Evolutionary conservation across 164 flowering plant species (phyloP).

Genomic region (Sextonia rubra): DNA sequence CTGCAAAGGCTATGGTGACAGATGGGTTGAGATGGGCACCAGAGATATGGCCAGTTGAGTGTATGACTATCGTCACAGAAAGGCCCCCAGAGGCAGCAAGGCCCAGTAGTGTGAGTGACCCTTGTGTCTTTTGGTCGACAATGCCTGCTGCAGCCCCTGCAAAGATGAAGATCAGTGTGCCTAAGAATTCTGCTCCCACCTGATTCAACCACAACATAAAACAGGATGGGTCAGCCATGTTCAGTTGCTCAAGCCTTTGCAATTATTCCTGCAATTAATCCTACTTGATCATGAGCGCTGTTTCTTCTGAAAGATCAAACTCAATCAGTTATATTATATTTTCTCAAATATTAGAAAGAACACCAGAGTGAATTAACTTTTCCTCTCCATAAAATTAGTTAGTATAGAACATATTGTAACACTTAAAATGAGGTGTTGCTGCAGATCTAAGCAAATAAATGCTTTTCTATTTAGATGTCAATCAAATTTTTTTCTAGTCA

Average conservation of each 20-base stretch:
- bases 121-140: slow-evolving; percentile 70
- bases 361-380: neutral
- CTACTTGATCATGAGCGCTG: neutral
- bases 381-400: no score
- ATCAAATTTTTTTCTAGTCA: neutral
- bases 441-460: neutral
- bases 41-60: slow-evolving; percentile 80
- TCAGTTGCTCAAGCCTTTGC: neutral
- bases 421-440: neutral
- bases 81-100: slow-evolving; percentile 61
- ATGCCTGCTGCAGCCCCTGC: slow-evolving; percentile 74
- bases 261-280: neutral
- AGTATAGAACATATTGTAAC: neutral
- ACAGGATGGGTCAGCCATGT: neutral
- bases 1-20: slow-evolving; percentile 75
- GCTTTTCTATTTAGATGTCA: neutral
- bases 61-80: slow-evolving; percentile 75
- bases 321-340: no score
- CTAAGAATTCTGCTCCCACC: slow-evolving; percentile 91
- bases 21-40: slow-evolving; percentile 90
- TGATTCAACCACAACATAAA: slow-evolving; percentile 14
- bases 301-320: neutral
- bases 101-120: slow-evolving; percentile 60
- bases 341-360: no score
- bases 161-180: slow-evolving; percentile 76